phyloP scores from a whole-genome alignment of 306 rosid species.

The Trifolium repens region DNA sequence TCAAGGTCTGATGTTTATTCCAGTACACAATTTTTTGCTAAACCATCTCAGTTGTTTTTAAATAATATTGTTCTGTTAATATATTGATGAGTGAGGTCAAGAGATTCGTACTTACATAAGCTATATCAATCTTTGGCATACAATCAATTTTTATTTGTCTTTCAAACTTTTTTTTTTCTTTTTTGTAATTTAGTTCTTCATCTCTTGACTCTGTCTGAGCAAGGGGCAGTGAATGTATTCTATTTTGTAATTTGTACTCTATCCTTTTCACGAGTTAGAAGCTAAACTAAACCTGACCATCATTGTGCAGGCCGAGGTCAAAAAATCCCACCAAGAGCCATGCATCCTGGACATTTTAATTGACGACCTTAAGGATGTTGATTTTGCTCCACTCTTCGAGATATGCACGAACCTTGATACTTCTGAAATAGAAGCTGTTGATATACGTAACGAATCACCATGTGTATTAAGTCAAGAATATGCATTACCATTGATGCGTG shows the following conservation, averaged over 20 bases:
- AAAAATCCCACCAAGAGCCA: slow-evolving; percentile 52
- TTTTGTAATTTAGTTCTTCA: slow-evolving; percentile 5
- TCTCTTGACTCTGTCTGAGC: not conserved
- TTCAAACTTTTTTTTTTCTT: not conserved
- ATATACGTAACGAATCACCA: slow-evolving; percentile 59
- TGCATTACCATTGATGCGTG: slow-evolving; percentile 74
- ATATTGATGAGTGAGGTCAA: slow-evolving; percentile 17
- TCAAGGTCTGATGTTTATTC: slow-evolving; percentile 61
- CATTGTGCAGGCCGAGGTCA: slow-evolving; percentile 64
- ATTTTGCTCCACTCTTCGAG: slow-evolving; percentile 72
- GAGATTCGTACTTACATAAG: not conserved
- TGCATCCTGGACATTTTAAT: slow-evolving; percentile 66
- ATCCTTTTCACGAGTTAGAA: slow-evolving; percentile 34
- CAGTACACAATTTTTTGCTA: slow-evolving; percentile 13
- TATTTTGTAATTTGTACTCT: slow-evolving; percentile 4
- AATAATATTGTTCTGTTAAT: not conserved
- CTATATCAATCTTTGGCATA: slow-evolving; percentile 9
- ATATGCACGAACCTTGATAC: slow-evolving; percentile 57
- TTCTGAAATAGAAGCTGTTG: slow-evolving; percentile 77
- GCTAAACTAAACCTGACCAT: slow-evolving; percentile 27
- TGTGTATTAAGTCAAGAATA: slow-evolving; percentile 61
- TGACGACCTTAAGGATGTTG: slow-evolving; percentile 68
- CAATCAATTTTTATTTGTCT: slow-evolving; percentile 12
- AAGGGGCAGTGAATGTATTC: slow-evolving; percentile 9
- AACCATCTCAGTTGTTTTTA: slow-evolving; percentile 25